Base-by-base conservation (phyloP, 2,329 filamentous ascomycete species). In the Neopestalotiopsis sp. region DNA sequence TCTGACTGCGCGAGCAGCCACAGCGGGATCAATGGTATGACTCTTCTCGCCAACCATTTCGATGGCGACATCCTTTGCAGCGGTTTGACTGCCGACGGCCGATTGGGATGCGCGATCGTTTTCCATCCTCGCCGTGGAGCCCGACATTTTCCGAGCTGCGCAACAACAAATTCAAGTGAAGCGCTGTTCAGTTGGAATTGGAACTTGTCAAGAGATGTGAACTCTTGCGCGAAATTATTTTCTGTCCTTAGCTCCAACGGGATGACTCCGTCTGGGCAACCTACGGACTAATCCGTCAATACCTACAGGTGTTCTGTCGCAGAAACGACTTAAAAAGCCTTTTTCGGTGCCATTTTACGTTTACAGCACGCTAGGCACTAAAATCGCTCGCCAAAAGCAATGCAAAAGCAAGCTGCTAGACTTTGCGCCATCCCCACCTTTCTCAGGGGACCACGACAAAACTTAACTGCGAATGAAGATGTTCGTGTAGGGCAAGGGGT, bases 41-140 rank as follows among this genome's bases (percentile, higher is more conserved):
- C 81, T 80, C 72, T 85, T 81, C 69, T 90, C 87, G 30, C 89
- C 88, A 2, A 91, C 89, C 69, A 92, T 83, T 9, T 83, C 84
- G 67, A 90, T 81, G 2, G 88, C 88, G 20, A 86, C 82, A 76
- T 90, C 88, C 70, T 87, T 87, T 40, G 28, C 59, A 10, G 40
- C 40, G 14, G 61, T 49, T 20, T 13, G 12, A 6, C 32, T 14
- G 32, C 38, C 40, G n/a, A 49, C 61, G 20, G 12, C 30, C 9
- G 59, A 30, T 32, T 40, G 59, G 30, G 30, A 10, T 12, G 59
- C 30, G 32, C 32, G n/a, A 30, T 34, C 59, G 6, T 38, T 1
- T 62, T 40, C 59, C 34, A 40, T 20, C n/a, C 10, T 34, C 17
- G 32, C 14, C 3, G 28, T 34, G 7, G 13, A 20, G 17, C n/a